Evolutionary conservation across 2,329 filamentous ascomycete species (phyloP), one percentile per base, ranked within the genome.

Genomic region (Kalaharituber pfeilii): DNA sequence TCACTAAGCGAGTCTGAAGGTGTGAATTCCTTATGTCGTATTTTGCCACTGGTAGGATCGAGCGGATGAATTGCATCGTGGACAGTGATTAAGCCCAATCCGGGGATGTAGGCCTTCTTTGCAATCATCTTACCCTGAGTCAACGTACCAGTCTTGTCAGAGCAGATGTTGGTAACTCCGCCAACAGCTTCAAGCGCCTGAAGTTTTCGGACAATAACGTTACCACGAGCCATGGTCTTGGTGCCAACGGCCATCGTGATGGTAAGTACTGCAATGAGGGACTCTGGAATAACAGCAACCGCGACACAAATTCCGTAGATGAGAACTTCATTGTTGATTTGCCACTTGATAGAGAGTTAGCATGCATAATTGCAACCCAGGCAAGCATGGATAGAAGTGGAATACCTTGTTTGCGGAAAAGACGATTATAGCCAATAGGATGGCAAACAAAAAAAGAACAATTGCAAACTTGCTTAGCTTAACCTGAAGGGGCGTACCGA

Each of bases 381-480:
- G 11, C 15, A 95, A 95, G 24, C 30, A 39, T 39, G 96, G 64
- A 96, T 88, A 60, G 95, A 87, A 42, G 95, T 74, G 45, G 93
- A 71, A 53, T 82, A 79, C 70, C 94, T 89, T 30, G 88, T 91
- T 66, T 94, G 86, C 57, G 91, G 74, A 67, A 50, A 96, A 81
- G 3, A 98, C 64, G 42, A 94, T 91, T 63, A 98, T 98, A 52
- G 98, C 74, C 2, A 77, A 86, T 65, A 98, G 96, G 33, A 98
- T 86, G 15, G 80, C 82, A 65, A 96, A 95, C 0, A 89, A 96
- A 67, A 88, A 96, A 53, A 98, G 74, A 65, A 98, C 87, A 53
- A 93, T 87, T 26, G 93, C 91, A 2, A 98, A 78, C 15, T 86
- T 80, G 67, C 96, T 91, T 91, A 98, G 96, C 27, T 87, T 94